Evolutionary conservation across 1,139 yeast genomes (phyloP).

Genomic region (Dujonia santamariae): DNA sequence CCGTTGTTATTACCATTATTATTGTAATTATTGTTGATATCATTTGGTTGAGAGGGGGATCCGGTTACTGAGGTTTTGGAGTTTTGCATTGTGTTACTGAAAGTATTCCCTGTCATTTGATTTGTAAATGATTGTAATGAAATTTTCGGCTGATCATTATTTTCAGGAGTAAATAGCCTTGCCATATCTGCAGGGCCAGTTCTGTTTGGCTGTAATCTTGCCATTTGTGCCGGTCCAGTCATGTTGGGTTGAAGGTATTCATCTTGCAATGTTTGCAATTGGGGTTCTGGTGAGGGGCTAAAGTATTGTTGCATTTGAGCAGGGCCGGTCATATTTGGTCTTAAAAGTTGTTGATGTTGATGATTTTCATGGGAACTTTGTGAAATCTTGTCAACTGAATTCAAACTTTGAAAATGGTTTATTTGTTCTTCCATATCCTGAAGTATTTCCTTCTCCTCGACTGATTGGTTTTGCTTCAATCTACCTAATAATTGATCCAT

Average conservation of each 20-base stretch:
- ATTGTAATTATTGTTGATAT: conserved; percentile 14
- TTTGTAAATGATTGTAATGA: conserved; percentile 41
- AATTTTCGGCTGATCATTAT: conserved; percentile 23
- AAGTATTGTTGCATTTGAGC: conserved; percentile 39
- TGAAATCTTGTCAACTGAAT: conserved; percentile 63
- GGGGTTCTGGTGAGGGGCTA: conserved; percentile 21
- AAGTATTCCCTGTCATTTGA: conserved; percentile 45
- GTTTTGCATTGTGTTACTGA: conserved; percentile 37
- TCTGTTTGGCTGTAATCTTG: conserved; percentile 30
- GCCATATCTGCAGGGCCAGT: conserved; percentile 43
- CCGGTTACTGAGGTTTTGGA: conserved; percentile 17
- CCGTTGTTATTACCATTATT: conserved; percentile 9
- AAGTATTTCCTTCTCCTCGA: conserved; percentile 57
- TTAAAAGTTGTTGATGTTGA: conserved; percentile 40
- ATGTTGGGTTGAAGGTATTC: conserved; percentile 20
- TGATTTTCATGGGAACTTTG: conserved; percentile 52
- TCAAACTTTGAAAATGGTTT: conserved; percentile 60
- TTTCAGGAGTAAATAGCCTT: conserved; percentile 24
- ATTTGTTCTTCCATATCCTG: conserved; percentile 67
- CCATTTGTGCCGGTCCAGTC: conserved; percentile 29
- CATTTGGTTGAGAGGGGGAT: conserved; percentile 19
- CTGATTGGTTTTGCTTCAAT: conserved; percentile 35
- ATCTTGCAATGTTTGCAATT: neutral
- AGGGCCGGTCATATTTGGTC: conserved; percentile 57
- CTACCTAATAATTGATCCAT: conserved; percentile 66